These are phyloP conservation scores for Neoscytalidium dimidiatum DNA, from an alignment of 2,329 filamentous ascomycete species.

Conservation along the genomic window DNA sequence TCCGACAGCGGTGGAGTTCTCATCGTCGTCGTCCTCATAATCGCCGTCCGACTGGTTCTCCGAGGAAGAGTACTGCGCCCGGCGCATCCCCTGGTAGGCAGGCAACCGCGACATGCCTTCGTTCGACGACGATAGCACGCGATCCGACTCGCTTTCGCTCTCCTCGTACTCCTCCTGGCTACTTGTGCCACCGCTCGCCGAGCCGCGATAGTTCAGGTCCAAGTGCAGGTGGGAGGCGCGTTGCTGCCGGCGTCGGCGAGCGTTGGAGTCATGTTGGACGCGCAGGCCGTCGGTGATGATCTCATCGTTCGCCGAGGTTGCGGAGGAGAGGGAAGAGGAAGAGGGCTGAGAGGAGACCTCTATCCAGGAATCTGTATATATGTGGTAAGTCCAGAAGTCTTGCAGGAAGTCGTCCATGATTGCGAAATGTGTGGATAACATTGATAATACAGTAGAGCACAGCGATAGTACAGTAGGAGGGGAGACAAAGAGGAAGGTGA, in stretches of 20 bases:
- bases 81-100: slow-evolving; percentile 26
- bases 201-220: slow-evolving; percentile 34
- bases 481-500: not conserved
- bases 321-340: slow-evolving; percentile 86
- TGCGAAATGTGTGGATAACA: not conserved
- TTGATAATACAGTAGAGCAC: not conserved
- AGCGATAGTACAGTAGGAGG: not conserved
- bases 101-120: slow-evolving; percentile 53
- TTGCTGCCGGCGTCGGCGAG: slow-evolving; percentile 45
- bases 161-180: slow-evolving; percentile 96
- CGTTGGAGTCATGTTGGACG: slow-evolving; percentile 68
- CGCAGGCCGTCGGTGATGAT: slow-evolving; percentile 87
- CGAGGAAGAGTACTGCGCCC: slow-evolving; percentile 31
- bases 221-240: slow-evolving; percentile 36
- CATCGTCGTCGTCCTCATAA: slow-evolving; percentile 49
- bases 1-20: slow-evolving; percentile 81
- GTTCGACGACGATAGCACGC: slow-evolving; percentile 64
- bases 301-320: slow-evolving; percentile 77
- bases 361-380: slow-evolving; percentile 78
- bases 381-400: slow-evolving; percentile 20
- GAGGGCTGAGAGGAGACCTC: slow-evolving; percentile 92
- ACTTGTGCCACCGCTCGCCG: slow-evolving; percentile 53
- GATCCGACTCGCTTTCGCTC: slow-evolving; percentile 86
- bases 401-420: slow-evolving; percentile 19
- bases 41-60: slow-evolving; percentile 39